Base-by-base conservation (phyloP, 768 basidiomycete genomes). In the Serendipita sp. region DNA sequence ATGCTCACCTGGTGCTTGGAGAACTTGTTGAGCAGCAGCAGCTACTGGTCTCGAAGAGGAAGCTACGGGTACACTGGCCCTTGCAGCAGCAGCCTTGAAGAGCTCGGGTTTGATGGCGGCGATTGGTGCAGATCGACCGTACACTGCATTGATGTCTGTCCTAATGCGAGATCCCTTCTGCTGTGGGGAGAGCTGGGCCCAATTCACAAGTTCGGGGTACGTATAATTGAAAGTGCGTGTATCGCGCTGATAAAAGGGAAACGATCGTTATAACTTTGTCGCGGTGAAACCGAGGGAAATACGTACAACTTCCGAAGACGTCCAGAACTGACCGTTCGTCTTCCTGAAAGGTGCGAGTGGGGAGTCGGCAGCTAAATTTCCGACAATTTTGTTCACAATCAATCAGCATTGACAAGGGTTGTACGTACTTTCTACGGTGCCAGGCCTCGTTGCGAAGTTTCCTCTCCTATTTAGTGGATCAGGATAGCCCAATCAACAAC, bases 331-430 rank as follows among this genome's bases (percentile, higher is more conserved):
- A 3, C 66, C 66, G 46, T 75, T 70, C 4, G 71, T 68, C 58
- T 75, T 73, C 76, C 78, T 77, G 75, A 81, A 82, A 28, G 81
- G 80, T 3, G 78, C 76, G 13, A 82, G 71, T 80, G 58, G 3
- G 64, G 54, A 35, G 35, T 53, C 30, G 65, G 32, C 30, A 66
- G 38, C 38, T 35, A 24, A 15, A 5, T 38, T 41, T 13, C 5
- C 7, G 41, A 7, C 41, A 41, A 41, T 41, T 13, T 13, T 41
- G 7, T 13, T 5, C 41, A 41, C 13, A 41, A 7, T 5, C 41
- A 13, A 41, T 24, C 24, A 13, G 13, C 41, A 41, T 41, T 41
- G 13, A 13, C 7, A 41, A 13, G 41, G 41, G 7, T 65, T 65
- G 3, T 74, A 74, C 65, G 3, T 74, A 74, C 13, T 66, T 71